These are phyloP conservation scores for Beauveria sp. DNA, from an alignment of 2,329 filamentous ascomycete genomes.

Conservation along the genomic window DNA sequence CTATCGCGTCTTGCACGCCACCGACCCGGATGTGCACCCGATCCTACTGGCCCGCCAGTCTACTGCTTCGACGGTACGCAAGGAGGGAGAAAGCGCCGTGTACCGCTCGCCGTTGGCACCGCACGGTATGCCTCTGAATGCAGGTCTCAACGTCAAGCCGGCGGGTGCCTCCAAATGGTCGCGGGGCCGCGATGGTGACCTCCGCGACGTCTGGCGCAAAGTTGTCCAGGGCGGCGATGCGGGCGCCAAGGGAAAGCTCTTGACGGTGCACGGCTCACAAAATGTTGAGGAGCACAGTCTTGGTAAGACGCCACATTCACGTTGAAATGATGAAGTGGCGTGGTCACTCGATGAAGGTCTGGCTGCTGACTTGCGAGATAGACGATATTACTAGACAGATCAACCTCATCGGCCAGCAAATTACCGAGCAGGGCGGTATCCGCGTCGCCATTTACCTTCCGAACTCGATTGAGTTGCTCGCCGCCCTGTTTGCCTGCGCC, in stretches of 20 bases:
- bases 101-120: constrained; percentile 81
- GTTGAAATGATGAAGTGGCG: not conserved
- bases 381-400: constrained; percentile 78
- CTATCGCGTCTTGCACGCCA: constrained; percentile 61
- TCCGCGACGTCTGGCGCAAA: constrained; percentile 83
- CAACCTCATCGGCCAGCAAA: constrained; percentile 73
- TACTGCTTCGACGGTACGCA: constrained; percentile 67
- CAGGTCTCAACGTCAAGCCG: constrained; percentile 76
- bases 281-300: constrained; percentile 65
- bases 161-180: constrained; percentile 75
- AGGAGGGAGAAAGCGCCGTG: constrained; percentile 75
- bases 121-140: constrained; percentile 72
- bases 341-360: not conserved
- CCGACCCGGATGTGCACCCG: constrained; percentile 86
- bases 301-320: constrained; percentile 29
- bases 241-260: constrained; percentile 62
- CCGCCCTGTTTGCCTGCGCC: constrained; percentile 75
- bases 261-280: constrained; percentile 72
- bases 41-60: constrained; percentile 84
- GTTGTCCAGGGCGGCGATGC: constrained; percentile 58
- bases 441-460: constrained; percentile 85
- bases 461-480: constrained; percentile 84
- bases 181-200: constrained; percentile 74
- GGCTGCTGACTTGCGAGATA: constrained; percentile 19
- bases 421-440: constrained; percentile 62